Base-by-base conservation (phyloP, 495 filamentous ascomycete genomes). In the Podospora sp. region DNA sequence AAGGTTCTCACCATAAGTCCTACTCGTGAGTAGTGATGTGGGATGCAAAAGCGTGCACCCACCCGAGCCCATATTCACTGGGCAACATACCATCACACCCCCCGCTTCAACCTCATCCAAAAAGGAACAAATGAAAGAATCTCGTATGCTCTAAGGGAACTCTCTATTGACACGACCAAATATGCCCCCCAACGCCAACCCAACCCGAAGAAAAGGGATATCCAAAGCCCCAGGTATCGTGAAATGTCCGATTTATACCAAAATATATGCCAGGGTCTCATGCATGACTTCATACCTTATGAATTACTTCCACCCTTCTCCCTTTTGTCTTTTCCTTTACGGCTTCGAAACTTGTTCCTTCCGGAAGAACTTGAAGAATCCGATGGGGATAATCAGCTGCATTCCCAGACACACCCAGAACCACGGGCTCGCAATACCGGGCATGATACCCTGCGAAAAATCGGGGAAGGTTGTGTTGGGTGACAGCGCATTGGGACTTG, bases 261-360 rank as follows among this genome's bases (percentile, higher is more conserved):
- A 36, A 55, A 25, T 33, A 26, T 66, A 66, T 55, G 64, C 64
- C 64, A 21, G 56, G 55, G 35, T 22, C 55, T 21, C 35, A 67
- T 67, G 65, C 65, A 67, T 67, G 57, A 36, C 56, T 55, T 67
- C 58, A 62, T 67, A 51, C 40, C 29, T 56, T 40, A 49, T 27
- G 22, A 35, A 16, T 27, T 46, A 46, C 27, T 65, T 27, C 25
- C 49, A 33, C 40, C 12, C 27, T 1, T 49, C 12, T 20, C 25
- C 49, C n/a, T 50, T n/a, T 11, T 25, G 2, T 9, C 22, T 14
- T 12, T 20, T 9, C n/a, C 8, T 7, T 67, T 71, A 89, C 22
- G 89, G 89, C 81, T 91, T 91, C 50, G 81, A 82, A 51, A 91
- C 82, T 73, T 91, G 89, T 75, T 90, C 89, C 79, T 89, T 90